Evolutionary conservation across 2,329 filamentous ascomycete genomes (phyloP), one percentile per base, ranked within the genome.

Genomic region (Xylariomycetidae sp.): DNA sequence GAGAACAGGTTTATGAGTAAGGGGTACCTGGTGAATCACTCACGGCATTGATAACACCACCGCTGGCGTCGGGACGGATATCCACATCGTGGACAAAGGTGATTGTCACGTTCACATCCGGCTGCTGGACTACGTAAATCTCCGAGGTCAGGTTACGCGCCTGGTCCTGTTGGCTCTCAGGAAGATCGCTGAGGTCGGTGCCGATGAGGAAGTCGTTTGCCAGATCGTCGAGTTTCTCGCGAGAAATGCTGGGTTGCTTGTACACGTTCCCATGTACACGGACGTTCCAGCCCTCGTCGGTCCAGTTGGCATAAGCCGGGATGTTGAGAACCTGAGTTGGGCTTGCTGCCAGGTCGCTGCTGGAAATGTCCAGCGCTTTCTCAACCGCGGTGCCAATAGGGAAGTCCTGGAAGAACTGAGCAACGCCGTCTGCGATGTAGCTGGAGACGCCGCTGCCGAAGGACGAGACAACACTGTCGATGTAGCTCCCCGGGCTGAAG

Each of bases 181-280:
- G 68, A 5, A 89, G 67, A 10, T 78, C 58, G 8, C 72, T 56
- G 22, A 87, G 70, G 34, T 70, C 68, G 5, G 74, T 76, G 31
- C 70, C 79, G 38, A 86, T 70, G 8, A 89, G 67, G 58, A 88
- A 86, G 19, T 76, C 57, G 44, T 87, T 78, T 37, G 82, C 80
- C 4, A 88, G 65, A 23, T 79, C 67, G 45, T 89, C 72, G 28
- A 89, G 63, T 46, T 76, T 83, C 20, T 65, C 62, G 45, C 76
- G 65, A 2, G 70, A 72, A 20, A 83, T 79, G 38, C 84, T 74
- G 2, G 84, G 84, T 41, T 82, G 73, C 57, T 87, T 88, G 67
- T 80, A 89, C n/a, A 88, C 79, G 49, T 87, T 87, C 46, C 84
- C 85, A 44, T 83, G 84, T 42, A 88, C 75, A 18, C 82, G 72